A percentile compares a stretch with the other conserved stretches of the same genome.
Evolutionary conservation across 495 filamentous ascomycete genomes (phyloP).

Genomic region (Halenospora varia): DNA sequence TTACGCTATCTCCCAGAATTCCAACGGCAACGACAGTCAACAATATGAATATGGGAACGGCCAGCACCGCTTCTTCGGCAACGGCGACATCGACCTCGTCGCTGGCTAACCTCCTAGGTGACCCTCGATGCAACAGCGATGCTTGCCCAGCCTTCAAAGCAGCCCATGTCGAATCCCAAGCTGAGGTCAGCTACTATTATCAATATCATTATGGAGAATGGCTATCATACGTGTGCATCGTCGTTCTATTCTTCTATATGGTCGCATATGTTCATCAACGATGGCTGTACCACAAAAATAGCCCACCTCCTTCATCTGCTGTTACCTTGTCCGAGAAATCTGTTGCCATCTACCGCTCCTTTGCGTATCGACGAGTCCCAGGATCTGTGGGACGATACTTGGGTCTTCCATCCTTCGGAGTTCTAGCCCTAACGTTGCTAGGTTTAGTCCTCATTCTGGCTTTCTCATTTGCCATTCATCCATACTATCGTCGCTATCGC

Average conservation of each 20-base stretch:
- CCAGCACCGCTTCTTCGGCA: slow-evolving; percentile 15
- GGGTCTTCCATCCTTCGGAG: slow-evolving; percentile 19
- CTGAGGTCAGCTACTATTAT: slow-evolving; percentile 24
- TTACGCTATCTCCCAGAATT: too few relatives aligned
- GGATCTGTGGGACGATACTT: slow-evolving; percentile 2
- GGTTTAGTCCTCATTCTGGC: slow-evolving; percentile 7
- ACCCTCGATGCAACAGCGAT: slow-evolving; percentile 32
- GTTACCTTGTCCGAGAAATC: slow-evolving; percentile 8
- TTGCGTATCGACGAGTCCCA: slow-evolving; percentile 30
- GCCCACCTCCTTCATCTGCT: neutral
- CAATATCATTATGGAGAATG: slow-evolving; percentile 35
- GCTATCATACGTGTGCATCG: slow-evolving; percentile 31
- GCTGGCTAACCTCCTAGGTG: slow-evolving; percentile 28
- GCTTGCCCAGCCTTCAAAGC: slow-evolving; percentile 31
- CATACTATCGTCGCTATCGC: slow-evolving; percentile 32
- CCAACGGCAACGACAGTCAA: too few relatives aligned
- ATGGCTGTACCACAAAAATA: neutral
- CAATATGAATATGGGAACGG: slow-evolving; percentile 20
- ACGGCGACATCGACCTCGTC: neutral
- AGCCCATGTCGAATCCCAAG: slow-evolving; percentile 30
- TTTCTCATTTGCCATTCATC: slow-evolving; percentile 28
- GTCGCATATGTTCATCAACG: slow-evolving; percentile 13
- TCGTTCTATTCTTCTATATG: slow-evolving; percentile 25
- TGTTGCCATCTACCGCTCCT: slow-evolving; percentile 20
- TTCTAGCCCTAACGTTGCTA: slow-evolving; percentile 24